Evolutionary conservation across 2,329 filamentous ascomycete species (phyloP), one percentile per base, ranked within the genome.

Genomic region (Shiraia bambusicola): DNA sequence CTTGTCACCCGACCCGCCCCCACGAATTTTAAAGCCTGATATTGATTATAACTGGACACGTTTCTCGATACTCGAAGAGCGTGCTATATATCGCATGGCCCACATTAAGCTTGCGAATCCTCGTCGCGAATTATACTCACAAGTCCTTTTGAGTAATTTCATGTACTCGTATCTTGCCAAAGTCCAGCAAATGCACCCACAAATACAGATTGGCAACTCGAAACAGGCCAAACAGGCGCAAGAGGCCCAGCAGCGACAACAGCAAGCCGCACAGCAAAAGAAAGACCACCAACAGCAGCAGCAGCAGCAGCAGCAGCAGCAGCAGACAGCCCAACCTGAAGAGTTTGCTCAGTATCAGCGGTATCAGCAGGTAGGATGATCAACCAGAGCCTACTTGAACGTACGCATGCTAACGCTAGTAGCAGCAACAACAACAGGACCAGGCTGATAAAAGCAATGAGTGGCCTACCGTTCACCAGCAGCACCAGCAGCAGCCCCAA

Each of bases 131-230:
- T 73, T 98, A 37, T 86, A 95, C 63, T 96, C 92, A 46, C 93
- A 98, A 69, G 93, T 98, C 15, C 76, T 98, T 45, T 80, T 98
- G 54, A 96, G 91, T 71, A 98, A 98, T 69, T 98, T 98, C 71
- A 98, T 98, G 93, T 98, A 98, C 73, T 93, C 90, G 42, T 98
- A 98, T 67, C 80, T 98, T 52, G 93, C 93, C 49, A 98, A 97
- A 69, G 93, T 98, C 32, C 93, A 98, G 71, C 90, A 94, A 61
- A 96, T 96, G 88, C 93, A 98, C 68, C 93, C 93, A 30, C 88
- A 95, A 63, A 88, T 96, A 72, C 88, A 94, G 59, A 84, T 95
- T 30, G 88, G 88, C n/a, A 81, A 87, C 26, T 91, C 87, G 37
- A 74, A 77, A 12, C 83, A 87, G 26, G 89, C 90, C 58, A 84